Percentiles rank a stretch among this genome's conserved stretches.
phyloP scores from a whole-genome alignment of 2,329 filamentous ascomycete genomes.

The Aureobasidium sp. region DNA sequence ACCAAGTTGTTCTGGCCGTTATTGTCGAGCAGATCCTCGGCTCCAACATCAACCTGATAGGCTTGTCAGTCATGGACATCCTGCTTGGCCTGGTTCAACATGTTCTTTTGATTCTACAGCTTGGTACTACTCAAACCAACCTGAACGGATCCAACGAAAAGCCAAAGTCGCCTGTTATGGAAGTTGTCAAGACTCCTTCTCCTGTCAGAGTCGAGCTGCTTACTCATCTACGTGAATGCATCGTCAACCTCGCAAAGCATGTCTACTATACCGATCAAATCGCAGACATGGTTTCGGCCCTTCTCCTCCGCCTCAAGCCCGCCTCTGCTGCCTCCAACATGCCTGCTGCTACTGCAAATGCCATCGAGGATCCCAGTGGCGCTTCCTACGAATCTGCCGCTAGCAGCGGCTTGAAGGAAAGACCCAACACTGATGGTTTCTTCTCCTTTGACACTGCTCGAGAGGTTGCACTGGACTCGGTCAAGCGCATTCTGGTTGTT shows the following conservation, averaged over 20 bases:
- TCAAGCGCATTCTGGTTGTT: constrained; percentile 73
- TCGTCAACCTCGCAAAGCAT: constrained; percentile 86
- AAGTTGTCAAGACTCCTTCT: constrained; percentile 41
- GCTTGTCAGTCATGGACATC: constrained; percentile 92
- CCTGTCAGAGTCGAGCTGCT: constrained; percentile 54
- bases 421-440: constrained; percentile 46
- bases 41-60: constrained; percentile 88
- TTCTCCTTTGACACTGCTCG: constrained; percentile 56
- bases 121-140: constrained; percentile 30
- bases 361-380: constrained; percentile 42
- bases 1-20: constrained; percentile 65
- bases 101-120: constrained; percentile 66
- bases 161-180: constrained; percentile 24
- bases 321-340: constrained; percentile 20
- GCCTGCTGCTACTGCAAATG: constrained; percentile 28
- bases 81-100: constrained; percentile 77
- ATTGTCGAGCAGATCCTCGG: constrained; percentile 76
- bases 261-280: constrained; percentile 97
- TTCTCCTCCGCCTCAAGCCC: constrained; percentile 71
- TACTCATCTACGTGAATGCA: constrained; percentile 64
- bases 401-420: constrained; percentile 43
- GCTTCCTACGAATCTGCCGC: constrained; percentile 41
- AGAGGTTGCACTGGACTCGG: constrained; percentile 60
- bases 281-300: constrained; percentile 80
- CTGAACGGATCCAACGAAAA: neutral